Conservation (phyloP, 116 monocot species). For the Dioscorea cayenensis region DNA sequence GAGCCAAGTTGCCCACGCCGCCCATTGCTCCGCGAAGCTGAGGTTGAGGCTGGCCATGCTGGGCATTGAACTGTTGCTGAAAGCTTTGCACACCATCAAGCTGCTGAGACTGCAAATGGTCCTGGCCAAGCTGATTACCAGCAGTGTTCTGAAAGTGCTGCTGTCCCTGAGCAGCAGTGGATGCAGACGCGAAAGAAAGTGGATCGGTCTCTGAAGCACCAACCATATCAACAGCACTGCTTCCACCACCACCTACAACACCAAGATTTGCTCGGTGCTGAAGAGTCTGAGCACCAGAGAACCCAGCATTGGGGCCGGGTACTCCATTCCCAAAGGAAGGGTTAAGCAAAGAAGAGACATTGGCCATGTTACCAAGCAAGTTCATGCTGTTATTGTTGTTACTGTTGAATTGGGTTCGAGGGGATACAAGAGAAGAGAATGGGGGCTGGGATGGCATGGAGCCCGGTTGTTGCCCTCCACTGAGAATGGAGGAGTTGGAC, state of each 20-base stretch:
- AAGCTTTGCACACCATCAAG: constrained; percentile 25
- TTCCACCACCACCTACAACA: constrained; percentile 5
- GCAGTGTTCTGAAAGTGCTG: constrained; percentile 15
- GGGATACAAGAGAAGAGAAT: constrained; percentile 53
- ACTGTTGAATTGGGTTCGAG: constrained; percentile 36
- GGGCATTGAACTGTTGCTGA: constrained; percentile 29
- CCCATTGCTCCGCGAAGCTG: constrained; percentile 23
- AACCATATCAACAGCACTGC: constrained; percentile 11
- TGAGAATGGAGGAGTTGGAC: constrained; percentile 36
- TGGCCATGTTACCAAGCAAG: constrained; percentile 38
- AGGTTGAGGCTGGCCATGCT: constrained; percentile 34
- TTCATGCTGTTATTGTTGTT: constrained; percentile 16
- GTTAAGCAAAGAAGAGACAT: constrained; percentile 41
- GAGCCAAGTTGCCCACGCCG: constrained; percentile 12
- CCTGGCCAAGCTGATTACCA: constrained; percentile 19
- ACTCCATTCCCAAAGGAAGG: constrained; percentile 38
- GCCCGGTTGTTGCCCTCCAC: constrained; percentile 6
- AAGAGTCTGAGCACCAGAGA: constrained; percentile 3
- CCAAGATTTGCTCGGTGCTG: constrained; percentile 21
- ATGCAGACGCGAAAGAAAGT: constrained; percentile 18
- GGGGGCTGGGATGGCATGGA: constrained; percentile 25
- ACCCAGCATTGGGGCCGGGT: constrained; percentile 3
- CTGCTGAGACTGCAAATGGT: constrained; percentile 26
- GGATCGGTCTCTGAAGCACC: constrained; percentile 7
- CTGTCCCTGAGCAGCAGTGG: constrained; percentile 27